Base-by-base conservation (phyloP, 352 stramenopile species). In the Phytophthora fragariae region DNA sequence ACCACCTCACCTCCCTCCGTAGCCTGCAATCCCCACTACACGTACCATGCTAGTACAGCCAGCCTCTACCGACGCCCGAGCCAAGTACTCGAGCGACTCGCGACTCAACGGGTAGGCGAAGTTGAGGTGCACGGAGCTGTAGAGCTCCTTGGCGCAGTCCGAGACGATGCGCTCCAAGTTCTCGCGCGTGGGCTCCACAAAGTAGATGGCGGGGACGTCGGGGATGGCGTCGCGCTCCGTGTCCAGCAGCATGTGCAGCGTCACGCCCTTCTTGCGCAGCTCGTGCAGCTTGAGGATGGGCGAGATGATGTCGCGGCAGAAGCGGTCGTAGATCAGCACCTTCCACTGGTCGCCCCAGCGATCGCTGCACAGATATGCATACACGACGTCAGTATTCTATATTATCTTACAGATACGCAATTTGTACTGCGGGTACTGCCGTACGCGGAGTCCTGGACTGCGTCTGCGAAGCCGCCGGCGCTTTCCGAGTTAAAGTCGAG, bases 191-290 rank as follows among this genome's bases (percentile, higher is more conserved):
- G 98, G 97, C 61, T 93, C 80, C 65, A 99, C 95, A 80, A 99
- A 99, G 82, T 99, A 99, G 29, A 99, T 95, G 44, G 95, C 98
- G 5, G 97, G 96, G 1, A 99, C 98, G 73, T 99, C 97, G 5
- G 97, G 95, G 59, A 99, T 99, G 31, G 92, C 83, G 62, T 99
- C 97, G 5, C 98, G 89, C 56, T 99, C 95, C 19, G 83, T 83
- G 19, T 98, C 91, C 19, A 99, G 81, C 59, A 99, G 83, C 84
- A 99, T 94, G 81, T 99, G 98, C 24, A 99, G 86, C 49, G 98
- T 99, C 53, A 99, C 97, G 57, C 98, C 88, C 39, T 98, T 97
- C 68, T 97, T 95, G 52, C 98, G 92, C 15, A 99, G 91, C 79
- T 98, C 93, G 66, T 97, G 94, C 37, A 99, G 97, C 68, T 97